Percentiles rank a stretch among this genome's conserved stretches.
phyloP scores from a whole-genome alignment of 208 protist genomes.

The Wallacemonas rigidus region DNA sequence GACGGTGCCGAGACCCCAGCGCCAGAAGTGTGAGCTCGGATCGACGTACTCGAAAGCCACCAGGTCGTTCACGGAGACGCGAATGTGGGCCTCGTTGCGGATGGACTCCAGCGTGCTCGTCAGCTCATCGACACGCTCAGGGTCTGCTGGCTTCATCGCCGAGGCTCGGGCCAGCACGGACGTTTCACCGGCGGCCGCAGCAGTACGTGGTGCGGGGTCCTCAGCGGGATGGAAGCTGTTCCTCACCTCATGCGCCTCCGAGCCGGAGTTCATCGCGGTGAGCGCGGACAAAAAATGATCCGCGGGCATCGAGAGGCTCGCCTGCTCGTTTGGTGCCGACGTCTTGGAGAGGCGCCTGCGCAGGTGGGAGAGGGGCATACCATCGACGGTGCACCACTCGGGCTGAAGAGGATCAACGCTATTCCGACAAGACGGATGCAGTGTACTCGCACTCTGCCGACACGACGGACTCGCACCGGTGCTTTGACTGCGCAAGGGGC shows the following conservation, averaged over 20 bases:
- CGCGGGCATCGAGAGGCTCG: background rate
- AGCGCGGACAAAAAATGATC: slow-evolving; percentile 7
- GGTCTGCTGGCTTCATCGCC: background rate
- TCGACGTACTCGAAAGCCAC: slow-evolving; percentile 60
- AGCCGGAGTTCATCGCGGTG: background rate
- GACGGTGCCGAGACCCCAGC: slow-evolving; percentile 54
- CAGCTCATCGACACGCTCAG: slow-evolving; percentile 9
- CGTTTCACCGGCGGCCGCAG: background rate
- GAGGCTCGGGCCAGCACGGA: background rate
- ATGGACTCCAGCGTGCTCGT: slow-evolving; percentile 15
- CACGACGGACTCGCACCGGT: background rate
- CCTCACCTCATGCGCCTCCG: background rate
- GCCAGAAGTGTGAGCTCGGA: slow-evolving; percentile 26
- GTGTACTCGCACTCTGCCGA: background rate
- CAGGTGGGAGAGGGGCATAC: background rate
- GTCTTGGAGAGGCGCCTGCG: slow-evolving; percentile 9
- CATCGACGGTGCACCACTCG: slow-evolving; percentile 13
- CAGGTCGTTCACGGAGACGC: slow-evolving; percentile 42
- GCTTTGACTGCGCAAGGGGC: background rate
- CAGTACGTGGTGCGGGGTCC: background rate
- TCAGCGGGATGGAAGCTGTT: background rate
- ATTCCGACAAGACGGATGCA: background rate
- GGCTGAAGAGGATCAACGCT: slow-evolving; percentile 12
- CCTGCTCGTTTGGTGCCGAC: background rate
- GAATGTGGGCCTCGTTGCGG: slow-evolving; percentile 21